Conservation (phyloP, 345 rosid genomes). For the Bruguiera gymnorhiza region DNA sequence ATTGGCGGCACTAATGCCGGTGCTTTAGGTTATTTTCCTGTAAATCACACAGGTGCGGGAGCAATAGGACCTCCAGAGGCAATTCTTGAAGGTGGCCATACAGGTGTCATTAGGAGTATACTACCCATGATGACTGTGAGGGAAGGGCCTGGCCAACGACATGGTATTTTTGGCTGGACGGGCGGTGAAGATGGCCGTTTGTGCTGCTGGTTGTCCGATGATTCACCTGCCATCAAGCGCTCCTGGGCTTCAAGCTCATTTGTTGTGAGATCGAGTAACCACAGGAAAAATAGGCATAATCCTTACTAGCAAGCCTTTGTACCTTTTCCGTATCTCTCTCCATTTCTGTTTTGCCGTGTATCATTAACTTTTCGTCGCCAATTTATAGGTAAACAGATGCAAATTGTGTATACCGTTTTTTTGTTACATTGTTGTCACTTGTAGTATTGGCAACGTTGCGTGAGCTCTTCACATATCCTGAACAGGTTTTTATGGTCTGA, state of each 20-base stretch:
- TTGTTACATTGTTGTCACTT: too few relatives aligned
- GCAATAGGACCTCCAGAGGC: conserved; percentile 64
- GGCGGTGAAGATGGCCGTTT: conserved; percentile 94
- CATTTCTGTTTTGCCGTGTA: background rate
- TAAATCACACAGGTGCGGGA: conserved; percentile 39
- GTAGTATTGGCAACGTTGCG: too few relatives aligned
- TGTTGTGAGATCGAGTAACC: conserved; percentile 41
- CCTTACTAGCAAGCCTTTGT: conserved; percentile 41
- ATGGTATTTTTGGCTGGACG: conserved; percentile 80
- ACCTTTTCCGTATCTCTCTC: background rate
- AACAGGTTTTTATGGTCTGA: too few relatives aligned
- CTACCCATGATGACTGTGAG: conserved; percentile 53
- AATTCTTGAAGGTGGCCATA: conserved; percentile 79
- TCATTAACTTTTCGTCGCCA: background rate
- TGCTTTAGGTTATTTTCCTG: conserved; percentile 76
- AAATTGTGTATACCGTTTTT: too few relatives aligned
- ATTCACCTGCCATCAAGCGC: conserved; percentile 36
- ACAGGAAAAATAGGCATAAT: conserved; percentile 48
- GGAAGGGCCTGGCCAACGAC: conserved; percentile 33
- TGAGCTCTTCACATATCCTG: too few relatives aligned
- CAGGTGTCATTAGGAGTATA: conserved; percentile 62
- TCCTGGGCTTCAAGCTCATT: conserved; percentile 74
- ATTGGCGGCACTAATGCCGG: conserved; percentile 83
- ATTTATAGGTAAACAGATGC: too few relatives aligned
- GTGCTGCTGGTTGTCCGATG: conserved; percentile 82